Conservation (phyloP, 169 alveolate genomes). For the Fabrea salina region DNA sequence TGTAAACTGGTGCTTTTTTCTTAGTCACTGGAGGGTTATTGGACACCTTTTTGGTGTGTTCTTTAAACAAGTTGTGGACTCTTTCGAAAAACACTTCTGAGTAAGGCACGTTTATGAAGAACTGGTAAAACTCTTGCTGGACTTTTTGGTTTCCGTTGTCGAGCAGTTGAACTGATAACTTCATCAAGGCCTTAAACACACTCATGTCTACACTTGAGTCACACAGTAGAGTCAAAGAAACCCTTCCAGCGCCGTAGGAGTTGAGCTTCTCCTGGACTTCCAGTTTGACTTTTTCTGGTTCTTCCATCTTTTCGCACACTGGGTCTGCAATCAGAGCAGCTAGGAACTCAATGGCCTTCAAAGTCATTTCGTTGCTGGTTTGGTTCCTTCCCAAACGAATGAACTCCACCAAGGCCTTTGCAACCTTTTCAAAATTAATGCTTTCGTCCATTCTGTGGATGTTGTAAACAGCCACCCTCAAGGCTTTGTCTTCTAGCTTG, state of each 20-base stretch:
- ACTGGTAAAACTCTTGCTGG: constrained; percentile 52
- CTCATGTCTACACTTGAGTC: not conserved
- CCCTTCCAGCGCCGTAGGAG: not conserved
- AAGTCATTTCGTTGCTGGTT: too few relatives aligned
- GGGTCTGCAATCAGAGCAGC: not conserved
- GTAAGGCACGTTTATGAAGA: constrained; percentile 42
- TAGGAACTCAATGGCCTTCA: not conserved
- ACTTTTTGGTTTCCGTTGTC: constrained; percentile 57
- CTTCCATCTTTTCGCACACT: not conserved
- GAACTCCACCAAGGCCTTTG: not conserved
- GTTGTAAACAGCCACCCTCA: not conserved
- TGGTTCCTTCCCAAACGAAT: not conserved
- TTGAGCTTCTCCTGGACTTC: not conserved
- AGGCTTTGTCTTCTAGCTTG: not conserved
- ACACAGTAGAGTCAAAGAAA: not conserved
- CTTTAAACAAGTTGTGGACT: constrained; percentile 29
- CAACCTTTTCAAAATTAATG: not conserved
- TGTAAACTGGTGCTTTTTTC: not conserved
- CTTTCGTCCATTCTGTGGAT: not conserved
- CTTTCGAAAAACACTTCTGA: constrained; percentile 46
- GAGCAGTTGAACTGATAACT: constrained; percentile 21
- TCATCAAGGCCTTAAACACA: constrained; percentile 1
- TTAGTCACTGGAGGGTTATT: not conserved
- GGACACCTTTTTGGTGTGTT: constrained; percentile 1
- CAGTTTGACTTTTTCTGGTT: not conserved